Evolutionary conservation across 2,329 filamentous ascomycete species (phyloP).

Genomic region (Colletotrichum nymphaeae): DNA sequence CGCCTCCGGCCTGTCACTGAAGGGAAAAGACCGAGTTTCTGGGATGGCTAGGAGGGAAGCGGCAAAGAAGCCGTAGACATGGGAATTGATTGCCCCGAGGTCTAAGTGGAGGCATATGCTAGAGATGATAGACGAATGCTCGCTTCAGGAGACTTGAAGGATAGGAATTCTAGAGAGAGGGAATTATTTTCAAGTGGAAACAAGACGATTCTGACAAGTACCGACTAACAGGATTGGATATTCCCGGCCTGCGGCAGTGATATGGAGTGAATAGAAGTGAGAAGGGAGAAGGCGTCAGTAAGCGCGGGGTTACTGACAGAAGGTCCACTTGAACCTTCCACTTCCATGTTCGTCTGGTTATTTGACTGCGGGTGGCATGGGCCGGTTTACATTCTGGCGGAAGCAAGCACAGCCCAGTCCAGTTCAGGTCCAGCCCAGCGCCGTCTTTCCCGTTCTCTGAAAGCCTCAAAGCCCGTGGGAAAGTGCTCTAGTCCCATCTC

Average conservation of each 20-base stretch:
- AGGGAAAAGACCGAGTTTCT: not conserved
- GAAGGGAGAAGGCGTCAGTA: not conserved
- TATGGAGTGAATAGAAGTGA: not conserved
- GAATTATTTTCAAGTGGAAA: not conserved
- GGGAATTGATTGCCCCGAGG: not conserved
- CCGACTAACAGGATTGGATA: not conserved
- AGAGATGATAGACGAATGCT: not conserved
- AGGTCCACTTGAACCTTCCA: slow-evolving; percentile 8
- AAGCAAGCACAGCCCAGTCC: not conserved
- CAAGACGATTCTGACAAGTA: not conserved
- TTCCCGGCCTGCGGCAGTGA: not conserved
- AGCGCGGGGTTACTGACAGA: slow-evolving; percentile 11
- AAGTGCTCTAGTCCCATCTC: not conserved
- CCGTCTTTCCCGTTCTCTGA: slow-evolving; percentile 12
- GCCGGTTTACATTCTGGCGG: not conserved
- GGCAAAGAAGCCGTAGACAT: not conserved
- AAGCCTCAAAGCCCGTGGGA: not conserved
- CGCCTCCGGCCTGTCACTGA: not conserved
- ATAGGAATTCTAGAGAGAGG: not conserved
- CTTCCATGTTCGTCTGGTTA: slow-evolving; percentile 17
- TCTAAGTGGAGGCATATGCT: not conserved
- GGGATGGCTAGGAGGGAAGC: not conserved
- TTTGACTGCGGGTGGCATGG: not conserved
- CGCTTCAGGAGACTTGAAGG: not conserved
- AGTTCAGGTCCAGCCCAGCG: not conserved